Percentiles rank a stretch among this genome's conserved stretches.
phyloP scores from a whole-genome alignment of 768 basidiomycete genomes.

The Xerocomellus intermedius region DNA sequence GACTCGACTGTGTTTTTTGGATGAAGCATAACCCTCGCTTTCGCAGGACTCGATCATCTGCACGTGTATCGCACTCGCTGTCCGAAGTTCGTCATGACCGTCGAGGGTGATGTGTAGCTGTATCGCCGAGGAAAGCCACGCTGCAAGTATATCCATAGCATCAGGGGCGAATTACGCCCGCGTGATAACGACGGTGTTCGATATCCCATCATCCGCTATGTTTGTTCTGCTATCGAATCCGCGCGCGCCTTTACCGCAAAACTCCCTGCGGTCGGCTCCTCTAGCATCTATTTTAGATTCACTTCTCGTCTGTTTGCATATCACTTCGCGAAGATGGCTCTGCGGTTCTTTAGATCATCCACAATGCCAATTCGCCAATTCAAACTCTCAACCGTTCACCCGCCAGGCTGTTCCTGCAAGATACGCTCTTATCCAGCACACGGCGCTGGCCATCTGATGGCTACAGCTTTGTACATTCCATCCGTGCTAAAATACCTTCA shows the following conservation, averaged over 20 bases:
- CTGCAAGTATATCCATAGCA: constrained; percentile 22
- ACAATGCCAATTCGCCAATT: constrained; percentile 7
- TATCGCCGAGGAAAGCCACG: constrained; percentile 21
- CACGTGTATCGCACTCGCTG: constrained; percentile 61
- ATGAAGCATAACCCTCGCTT: constrained; percentile 9
- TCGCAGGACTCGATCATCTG: constrained; percentile 69
- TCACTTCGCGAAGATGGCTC: constrained; percentile 25
- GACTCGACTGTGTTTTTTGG: constrained; percentile 5
- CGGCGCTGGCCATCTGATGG: not conserved
- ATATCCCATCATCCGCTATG: constrained; percentile 14
- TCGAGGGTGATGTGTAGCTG: constrained; percentile 19
- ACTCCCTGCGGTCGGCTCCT: constrained; percentile 10
- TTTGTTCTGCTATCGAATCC: constrained; percentile 23
- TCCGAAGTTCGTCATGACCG: constrained; percentile 43
- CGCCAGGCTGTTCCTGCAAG: not conserved
- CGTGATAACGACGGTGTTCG: constrained; percentile 19
- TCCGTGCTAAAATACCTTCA: constrained; percentile 2
- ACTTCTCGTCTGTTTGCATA: constrained; percentile 15
- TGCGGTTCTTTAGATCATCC: constrained; percentile 5
- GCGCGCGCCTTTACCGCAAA: constrained; percentile 10
- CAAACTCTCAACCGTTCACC: constrained; percentile 3
- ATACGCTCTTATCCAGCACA: not conserved
- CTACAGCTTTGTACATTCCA: not conserved
- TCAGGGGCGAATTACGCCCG: constrained; percentile 14
- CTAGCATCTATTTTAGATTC: constrained; percentile 22